Percentiles rank a stretch among this genome's conserved stretches.
These are phyloP conservation scores for Eremomyces bilateralis DNA, from an alignment of 495 filamentous ascomycete genomes.

Conservation along the genomic window DNA sequence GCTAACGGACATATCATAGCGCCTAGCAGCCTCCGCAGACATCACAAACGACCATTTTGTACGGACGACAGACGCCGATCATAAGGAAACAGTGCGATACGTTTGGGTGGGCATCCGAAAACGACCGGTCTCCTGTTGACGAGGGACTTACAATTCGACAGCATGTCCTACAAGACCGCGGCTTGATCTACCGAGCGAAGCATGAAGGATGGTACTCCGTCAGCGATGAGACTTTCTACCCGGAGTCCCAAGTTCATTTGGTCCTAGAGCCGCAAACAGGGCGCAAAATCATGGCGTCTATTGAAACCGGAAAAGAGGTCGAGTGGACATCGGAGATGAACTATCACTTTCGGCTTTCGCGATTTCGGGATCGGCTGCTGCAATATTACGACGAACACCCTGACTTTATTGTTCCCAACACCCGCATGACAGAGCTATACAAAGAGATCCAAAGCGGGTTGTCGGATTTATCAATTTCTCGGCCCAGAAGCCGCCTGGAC, in stretches of 20 bases:
- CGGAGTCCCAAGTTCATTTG: conserved; percentile 47
- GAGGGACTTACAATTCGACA: conserved; percentile 12
- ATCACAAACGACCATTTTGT: conserved; percentile 70
- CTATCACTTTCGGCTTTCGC: conserved; percentile 84
- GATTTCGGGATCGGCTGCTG: conserved; percentile 50
- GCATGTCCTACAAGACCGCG: conserved; percentile 46
- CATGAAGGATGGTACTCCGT: conserved; percentile 96
- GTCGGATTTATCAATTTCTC: conserved; percentile 71
- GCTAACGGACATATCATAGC: conserved; percentile 17
- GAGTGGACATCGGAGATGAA: conserved; percentile 90
- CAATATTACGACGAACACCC: conserved; percentile 57
- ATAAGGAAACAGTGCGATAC: conserved; percentile 70
- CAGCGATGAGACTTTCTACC: conserved; percentile 90
- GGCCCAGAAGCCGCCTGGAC: conserved; percentile 49
- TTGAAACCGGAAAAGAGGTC: conserved; percentile 76
- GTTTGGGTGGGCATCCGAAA: conserved; percentile 42
- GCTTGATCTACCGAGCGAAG: conserved; percentile 63
- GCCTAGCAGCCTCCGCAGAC: conserved; percentile 42
- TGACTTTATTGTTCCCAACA: conserved; percentile 42
- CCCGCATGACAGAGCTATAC: conserved; percentile 46
- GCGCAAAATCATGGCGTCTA: conserved; percentile 51
- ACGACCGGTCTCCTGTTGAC: not conserved
- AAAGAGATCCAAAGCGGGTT: conserved; percentile 45
- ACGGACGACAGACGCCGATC: conserved; percentile 65
- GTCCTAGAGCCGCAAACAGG: conserved; percentile 62